Conservation (phyloP, 192 early-diverging fungal genomes). For the Coemansia sp. region DNA sequence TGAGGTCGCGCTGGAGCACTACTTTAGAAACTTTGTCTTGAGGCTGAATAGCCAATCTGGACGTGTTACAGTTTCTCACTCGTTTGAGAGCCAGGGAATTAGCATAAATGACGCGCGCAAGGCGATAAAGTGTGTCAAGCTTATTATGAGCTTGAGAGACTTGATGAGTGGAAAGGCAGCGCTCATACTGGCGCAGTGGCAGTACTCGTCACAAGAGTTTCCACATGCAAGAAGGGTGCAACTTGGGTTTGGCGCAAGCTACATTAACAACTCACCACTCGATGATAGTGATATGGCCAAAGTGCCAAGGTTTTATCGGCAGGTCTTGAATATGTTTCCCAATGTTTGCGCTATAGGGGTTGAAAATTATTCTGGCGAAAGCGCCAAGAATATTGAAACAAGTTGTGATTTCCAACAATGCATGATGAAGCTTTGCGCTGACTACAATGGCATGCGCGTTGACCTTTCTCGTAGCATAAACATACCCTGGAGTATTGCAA, state of each 20-base stretch:
- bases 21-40: constrained; percentile 1
- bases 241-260: neutral
- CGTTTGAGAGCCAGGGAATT: neutral
- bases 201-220: neutral
- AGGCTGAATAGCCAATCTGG: neutral
- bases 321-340: neutral
- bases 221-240: neutral
- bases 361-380: neutral
- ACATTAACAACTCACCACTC: neutral
- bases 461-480: neutral
- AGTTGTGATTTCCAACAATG: neutral
- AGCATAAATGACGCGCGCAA: neutral
- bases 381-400: neutral
- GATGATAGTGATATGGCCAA: neutral
- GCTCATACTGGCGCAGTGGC: neutral
- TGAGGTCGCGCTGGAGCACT: neutral
- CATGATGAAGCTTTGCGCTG: neutral
- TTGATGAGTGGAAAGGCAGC: neutral
- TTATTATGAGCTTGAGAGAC: neutral
- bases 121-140: neutral
- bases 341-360: neutral
- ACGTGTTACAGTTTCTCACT: neutral
- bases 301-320: neutral
- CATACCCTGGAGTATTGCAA: neutral
- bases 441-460: neutral